Base-by-base conservation (phyloP, 768 basidiomycete genomes). In the Stropharia rugosoannulata region DNA sequence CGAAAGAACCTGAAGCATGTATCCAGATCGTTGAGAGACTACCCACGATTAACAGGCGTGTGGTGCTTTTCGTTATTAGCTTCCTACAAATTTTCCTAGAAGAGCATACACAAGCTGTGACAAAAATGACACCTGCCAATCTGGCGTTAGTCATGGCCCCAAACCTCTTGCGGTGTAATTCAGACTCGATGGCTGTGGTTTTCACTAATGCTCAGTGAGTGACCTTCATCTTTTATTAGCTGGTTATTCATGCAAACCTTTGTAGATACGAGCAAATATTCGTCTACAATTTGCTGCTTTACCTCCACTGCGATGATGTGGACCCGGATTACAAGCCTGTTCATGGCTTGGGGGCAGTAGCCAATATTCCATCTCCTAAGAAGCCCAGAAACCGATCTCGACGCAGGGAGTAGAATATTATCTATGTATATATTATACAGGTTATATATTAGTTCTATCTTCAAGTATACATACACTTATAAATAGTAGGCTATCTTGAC, bases 101-200 rank as follows among this genome's bases (percentile, higher is more conserved):
- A 46, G 88, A 91, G 41, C 81, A 82, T 60, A 85, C 90, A 16
- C 82, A 90, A 59, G 73, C 69, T 11, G 70, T 77, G 44, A 94
- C 92, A 40, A 93, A 95, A 73, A 96, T 95, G 94, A 95, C 92
- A 3, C 82, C 89, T 10, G 85, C 85, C 37, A 95, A 94, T 68
- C 73, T 96, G 58, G 92, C 94, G 8, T 73, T 95, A 13, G 92
- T 97, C 16, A 90, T 97, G 86, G 92, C 94, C 1, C 94, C 94
- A 7, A 96, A 96, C 71, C 69, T 97, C 42, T 70, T 97, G 43
- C 77, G 94, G 53, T 95, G 94, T 66, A 88, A 80, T 62, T 93
- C 91, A 13, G 89, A 93, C 46, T 90, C 85, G n/a, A 87, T 95
- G 80, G 80, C 88, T 6, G 77, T 95, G 9, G 93, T 95, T 9